A percentile compares a stretch with the other conserved stretches of the same genome.
These are phyloP conservation scores for Acanthamoeba royreba DNA, from an alignment of 208 protist species.

Conservation along the genomic window DNA sequence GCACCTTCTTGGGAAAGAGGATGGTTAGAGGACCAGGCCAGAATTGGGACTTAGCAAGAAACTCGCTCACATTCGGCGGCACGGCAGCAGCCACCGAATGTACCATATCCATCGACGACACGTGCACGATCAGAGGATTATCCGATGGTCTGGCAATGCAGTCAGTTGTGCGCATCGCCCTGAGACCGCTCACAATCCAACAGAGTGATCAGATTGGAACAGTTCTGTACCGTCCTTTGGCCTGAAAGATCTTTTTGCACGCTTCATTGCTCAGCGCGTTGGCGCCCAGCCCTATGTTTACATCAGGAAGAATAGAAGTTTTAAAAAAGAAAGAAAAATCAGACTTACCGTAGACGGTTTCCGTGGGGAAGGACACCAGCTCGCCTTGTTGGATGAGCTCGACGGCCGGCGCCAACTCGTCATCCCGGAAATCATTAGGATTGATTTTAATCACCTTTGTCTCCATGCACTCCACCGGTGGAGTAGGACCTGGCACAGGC, in stretches of 20 bases:
- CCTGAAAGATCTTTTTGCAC: not conserved
- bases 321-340: not conserved
- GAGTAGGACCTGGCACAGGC: too few relatives aligned
- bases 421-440: not conserved
- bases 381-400: not conserved
- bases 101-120: not conserved
- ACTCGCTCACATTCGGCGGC: not conserved
- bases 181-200: not conserved
- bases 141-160: not conserved
- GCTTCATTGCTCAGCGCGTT: not conserved
- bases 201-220: not conserved
- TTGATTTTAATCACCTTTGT: not conserved
- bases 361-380: not conserved
- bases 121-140: constrained; percentile 4
- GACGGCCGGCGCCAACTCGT: not conserved
- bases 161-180: too few relatives aligned
- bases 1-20: not conserved
- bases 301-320: not conserved
- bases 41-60: not conserved
- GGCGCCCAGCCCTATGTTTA: not conserved
- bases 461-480: not conserved
- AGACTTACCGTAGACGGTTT: not conserved
- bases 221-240: not conserved
- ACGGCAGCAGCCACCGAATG: not conserved
- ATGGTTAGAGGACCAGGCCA: not conserved